phyloP scores from a whole-genome alignment of 768 basidiomycete genomes.

The Sporobolomyces phaffii region DNA sequence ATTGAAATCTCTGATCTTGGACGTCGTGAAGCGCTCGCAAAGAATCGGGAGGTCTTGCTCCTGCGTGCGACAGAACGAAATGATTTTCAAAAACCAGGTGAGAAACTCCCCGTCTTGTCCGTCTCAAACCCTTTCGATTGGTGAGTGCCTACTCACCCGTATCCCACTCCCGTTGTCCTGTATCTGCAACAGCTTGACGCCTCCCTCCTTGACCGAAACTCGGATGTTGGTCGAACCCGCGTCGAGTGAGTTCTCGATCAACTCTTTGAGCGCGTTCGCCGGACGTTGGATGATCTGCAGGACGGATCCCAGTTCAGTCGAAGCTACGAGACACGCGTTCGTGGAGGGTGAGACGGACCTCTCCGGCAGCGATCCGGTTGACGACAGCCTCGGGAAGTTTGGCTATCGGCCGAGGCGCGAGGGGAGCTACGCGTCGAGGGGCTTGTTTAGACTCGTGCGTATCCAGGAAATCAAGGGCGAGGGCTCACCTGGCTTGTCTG shows the following conservation, averaged over 20 bases:
- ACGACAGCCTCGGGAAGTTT: constrained; percentile 76
- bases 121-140: no score
- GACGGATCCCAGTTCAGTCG: no score
- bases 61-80: constrained; percentile 48
- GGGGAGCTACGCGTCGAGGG: background rate
- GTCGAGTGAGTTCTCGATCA: constrained; percentile 92
- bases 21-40: constrained; percentile 91
- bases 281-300: constrained; percentile 81
- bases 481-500: constrained; percentile 1
- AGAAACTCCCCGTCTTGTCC: no score
- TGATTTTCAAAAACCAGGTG: no score
- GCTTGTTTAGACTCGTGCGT: no score
- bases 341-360: constrained; percentile 45
- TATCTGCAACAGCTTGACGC: constrained; percentile 87
- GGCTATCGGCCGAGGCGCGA: constrained; percentile 52
- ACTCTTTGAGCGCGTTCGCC: constrained; percentile 88
- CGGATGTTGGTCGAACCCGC: constrained; percentile 81
- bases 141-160: constrained; percentile 57
- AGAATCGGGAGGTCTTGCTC: constrained; percentile 82
- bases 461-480: background rate
- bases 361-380: constrained; percentile 74
- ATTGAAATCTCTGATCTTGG: constrained; percentile 77
- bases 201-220: constrained; percentile 87
- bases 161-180: constrained; percentile 97
- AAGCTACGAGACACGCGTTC: no score